Percentiles rank a stretch among this genome's conserved stretches.
Conservation (phyloP, 768 basidiomycete genomes). For the Piloderma croceum region DNA sequence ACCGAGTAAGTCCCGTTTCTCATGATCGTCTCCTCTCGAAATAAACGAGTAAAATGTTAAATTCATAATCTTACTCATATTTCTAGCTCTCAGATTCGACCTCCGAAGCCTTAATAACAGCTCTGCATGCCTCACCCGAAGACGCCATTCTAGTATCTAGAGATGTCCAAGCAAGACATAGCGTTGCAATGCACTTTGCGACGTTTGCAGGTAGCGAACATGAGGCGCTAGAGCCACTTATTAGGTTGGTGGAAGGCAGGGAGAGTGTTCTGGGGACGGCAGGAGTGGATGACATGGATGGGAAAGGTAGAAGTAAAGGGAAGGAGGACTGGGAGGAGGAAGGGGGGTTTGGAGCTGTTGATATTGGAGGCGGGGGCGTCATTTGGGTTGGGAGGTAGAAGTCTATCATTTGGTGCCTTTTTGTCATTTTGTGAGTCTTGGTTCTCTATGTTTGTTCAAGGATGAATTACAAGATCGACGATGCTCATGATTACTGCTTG, state of each 20-base stretch:
- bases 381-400: too few relatives aligned
- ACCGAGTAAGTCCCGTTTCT: conserved; percentile 24
- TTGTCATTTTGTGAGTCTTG: too few relatives aligned
- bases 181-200: conserved; percentile 39
- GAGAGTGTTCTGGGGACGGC: too few relatives aligned
- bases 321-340: conserved; percentile 24
- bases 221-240: conserved; percentile 35
- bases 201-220: conserved; percentile 38
- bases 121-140: conserved; percentile 35
- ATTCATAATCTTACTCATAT: neutral
- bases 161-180: conserved; percentile 32
- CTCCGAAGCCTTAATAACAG: conserved; percentile 26
- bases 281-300: too few relatives aligned
- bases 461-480: too few relatives aligned
- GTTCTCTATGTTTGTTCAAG: too few relatives aligned
- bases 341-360: conserved; percentile 31
- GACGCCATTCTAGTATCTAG: conserved; percentile 34
- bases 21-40: neutral
- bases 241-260: conserved; percentile 26
- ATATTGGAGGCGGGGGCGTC: conserved; percentile 32
- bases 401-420: too few relatives aligned
- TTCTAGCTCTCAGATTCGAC: conserved; percentile 22
- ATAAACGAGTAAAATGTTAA: neutral
- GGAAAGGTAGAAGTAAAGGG: too few relatives aligned
- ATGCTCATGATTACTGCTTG: too few relatives aligned